phyloP scores from a whole-genome alignment of 495 filamentous ascomycete genomes.

The Penicillium mononematosum region DNA sequence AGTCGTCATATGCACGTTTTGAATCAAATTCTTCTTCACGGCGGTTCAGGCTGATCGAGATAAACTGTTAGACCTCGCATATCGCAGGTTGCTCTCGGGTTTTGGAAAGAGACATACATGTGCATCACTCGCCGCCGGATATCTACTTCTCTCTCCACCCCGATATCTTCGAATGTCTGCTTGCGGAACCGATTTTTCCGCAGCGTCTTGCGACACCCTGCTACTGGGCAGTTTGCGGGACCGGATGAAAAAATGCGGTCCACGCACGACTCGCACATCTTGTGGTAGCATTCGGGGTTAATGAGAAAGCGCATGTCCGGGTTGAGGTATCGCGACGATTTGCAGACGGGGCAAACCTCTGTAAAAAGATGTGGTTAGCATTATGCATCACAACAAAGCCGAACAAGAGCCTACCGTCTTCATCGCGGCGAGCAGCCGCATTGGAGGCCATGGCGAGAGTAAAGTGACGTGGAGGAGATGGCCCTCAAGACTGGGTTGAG shows the following conservation, averaged over 20 bases:
- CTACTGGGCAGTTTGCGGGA: constrained; percentile 85
- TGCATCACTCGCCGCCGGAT: constrained; percentile 76
- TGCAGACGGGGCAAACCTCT: constrained; percentile 97
- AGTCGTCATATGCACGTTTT: constrained; percentile 82
- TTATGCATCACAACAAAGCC: background rate
- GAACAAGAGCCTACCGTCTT: constrained; percentile 45
- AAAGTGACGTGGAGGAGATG: constrained; percentile 12
- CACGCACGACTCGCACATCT: constrained; percentile 94
- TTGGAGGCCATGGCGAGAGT: constrained; percentile 35
- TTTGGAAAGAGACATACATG: constrained; percentile 45
- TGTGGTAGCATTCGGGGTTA: constrained; percentile 98
- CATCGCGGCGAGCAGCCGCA: constrained; percentile 43
- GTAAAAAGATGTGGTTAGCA: constrained; percentile 20
- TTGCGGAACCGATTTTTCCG: constrained; percentile 79
- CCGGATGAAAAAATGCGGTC: constrained; percentile 90
- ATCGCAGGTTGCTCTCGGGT: background rate
- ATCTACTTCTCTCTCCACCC: constrained; percentile 92
- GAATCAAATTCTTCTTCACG: constrained; percentile 86
- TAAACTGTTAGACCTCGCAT: background rate
- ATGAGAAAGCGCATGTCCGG: constrained; percentile 89
- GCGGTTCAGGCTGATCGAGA: constrained; percentile 65
- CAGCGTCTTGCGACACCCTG: constrained; percentile 79
- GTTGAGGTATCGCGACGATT: constrained; percentile 92
- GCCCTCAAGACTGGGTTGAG: constrained; percentile 9
- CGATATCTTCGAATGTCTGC: constrained; percentile 87